Conservation (phyloP, 345 rosid species). For the Brassica incana region DNA sequence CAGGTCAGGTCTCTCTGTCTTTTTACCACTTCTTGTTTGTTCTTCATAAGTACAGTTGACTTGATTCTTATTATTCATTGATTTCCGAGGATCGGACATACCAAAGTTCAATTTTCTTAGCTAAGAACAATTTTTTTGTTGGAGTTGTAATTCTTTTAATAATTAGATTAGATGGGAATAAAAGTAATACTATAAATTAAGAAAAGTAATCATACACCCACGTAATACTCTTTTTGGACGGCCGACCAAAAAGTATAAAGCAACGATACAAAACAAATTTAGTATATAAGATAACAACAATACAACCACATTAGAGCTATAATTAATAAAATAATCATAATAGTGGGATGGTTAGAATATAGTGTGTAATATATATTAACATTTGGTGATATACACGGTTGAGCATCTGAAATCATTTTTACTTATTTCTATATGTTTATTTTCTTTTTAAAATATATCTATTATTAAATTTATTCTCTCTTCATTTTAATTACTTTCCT, state of each 20-base stretch:
- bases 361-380: not conserved
- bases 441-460: not conserved
- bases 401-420: not conserved
- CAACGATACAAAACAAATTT: not conserved
- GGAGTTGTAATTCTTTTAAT: not conserved
- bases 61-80: not conserved
- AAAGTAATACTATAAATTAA: not conserved
- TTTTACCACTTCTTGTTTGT: not conserved
- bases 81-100: not conserved
- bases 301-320: not conserved
- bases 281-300: not conserved
- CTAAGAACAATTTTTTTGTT: not conserved
- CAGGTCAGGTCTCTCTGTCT: slow-evolving; percentile 67
- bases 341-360: not conserved
- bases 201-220: not conserved
- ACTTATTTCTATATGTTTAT: not conserved
- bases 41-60: not conserved
- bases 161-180: not conserved
- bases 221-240: not conserved
- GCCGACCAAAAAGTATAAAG: not conserved
- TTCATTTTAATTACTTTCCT: not conserved
- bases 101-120: not conserved
- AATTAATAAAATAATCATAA: not conserved
- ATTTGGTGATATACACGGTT: not conserved
- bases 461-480: not conserved